A percentile compares a stretch with the other conserved stretches of the same genome.
Conservation (phyloP, 768 basidiomycete species). For the Chalciporus chontae region DNA sequence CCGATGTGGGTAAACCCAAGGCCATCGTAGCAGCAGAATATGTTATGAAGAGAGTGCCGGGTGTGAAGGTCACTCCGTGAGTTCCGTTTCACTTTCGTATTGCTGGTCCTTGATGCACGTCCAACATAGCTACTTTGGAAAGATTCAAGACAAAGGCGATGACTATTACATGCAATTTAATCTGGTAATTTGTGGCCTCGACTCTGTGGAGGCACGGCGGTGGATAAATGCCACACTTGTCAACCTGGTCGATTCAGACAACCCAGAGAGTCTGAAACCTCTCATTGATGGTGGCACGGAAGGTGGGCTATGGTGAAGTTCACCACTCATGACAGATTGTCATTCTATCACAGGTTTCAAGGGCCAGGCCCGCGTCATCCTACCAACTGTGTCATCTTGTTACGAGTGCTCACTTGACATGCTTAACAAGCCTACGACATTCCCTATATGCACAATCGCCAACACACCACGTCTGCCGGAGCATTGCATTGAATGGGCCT, state of each 20-base stretch:
- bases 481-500: conserved; percentile 99
- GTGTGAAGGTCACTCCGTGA: conserved; percentile 95
- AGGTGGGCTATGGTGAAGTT: conserved; percentile 45
- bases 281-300: conserved; percentile 98
- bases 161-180: conserved; percentile 97
- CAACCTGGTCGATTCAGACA: conserved; percentile 89
- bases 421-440: conserved; percentile 95
- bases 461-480: conserved; percentile 98
- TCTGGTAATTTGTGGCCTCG: conserved; percentile 93
- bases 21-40: conserved; percentile 93
- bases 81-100: conserved; percentile 28
- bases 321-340: neutral
- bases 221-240: conserved; percentile 99
- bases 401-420: conserved; percentile 98
- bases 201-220: conserved; percentile 93
- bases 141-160: conserved; percentile 96
- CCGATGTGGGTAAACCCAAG: conserved; percentile 93
- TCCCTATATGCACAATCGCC: conserved; percentile 98
- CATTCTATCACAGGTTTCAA: conserved; percentile 72
- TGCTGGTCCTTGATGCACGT: conserved; percentile 6
- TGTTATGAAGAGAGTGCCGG: conserved; percentile 94
- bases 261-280: conserved; percentile 91
- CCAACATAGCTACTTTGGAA: conserved; percentile 77
- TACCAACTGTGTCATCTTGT: conserved; percentile 92
- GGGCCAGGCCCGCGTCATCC: conserved; percentile 95